Evolutionary conservation across 2,329 filamentous ascomycete genomes (phyloP).

Genomic region (Pseudogymnoascus sp.): DNA sequence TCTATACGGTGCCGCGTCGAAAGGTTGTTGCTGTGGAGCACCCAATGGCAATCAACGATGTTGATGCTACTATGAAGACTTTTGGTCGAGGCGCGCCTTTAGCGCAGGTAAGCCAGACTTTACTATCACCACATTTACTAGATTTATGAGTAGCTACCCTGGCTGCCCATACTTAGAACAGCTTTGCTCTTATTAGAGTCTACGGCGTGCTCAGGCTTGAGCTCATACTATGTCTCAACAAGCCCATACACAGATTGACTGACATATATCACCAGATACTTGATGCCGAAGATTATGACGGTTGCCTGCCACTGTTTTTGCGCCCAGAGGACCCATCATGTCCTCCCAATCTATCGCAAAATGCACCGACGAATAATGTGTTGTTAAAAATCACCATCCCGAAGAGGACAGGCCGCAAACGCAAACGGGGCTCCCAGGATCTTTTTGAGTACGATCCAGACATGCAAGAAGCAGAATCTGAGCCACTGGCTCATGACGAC

Average conservation of each 20-base stretch:
- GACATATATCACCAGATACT: conserved; percentile 32
- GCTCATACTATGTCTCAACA: not conserved
- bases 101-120: conserved; percentile 20
- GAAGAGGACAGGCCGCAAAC: conserved; percentile 74
- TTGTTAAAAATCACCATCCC: conserved; percentile 81
- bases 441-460: conserved; percentile 39
- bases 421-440: conserved; percentile 67
- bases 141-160: not conserved
- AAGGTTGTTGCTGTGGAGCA: conserved; percentile 56
- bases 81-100: conserved; percentile 36
- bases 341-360: conserved; percentile 69
- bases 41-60: conserved; percentile 55
- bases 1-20: conserved; percentile 41
- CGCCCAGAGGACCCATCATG: conserved; percentile 72
- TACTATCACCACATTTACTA: conserved; percentile 8
- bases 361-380: conserved; percentile 69
- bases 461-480: not conserved
- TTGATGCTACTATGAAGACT: conserved; percentile 54
- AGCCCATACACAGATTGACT: not conserved
- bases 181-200: not conserved
- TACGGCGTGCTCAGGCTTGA: not conserved
- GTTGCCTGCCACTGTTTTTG: conserved; percentile 60
- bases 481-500: not conserved
- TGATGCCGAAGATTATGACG: conserved; percentile 35
- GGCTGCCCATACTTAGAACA: not conserved